Evolutionary conservation across 441 rosid genomes (phyloP).

Genomic region (Populus hybrid): DNA sequence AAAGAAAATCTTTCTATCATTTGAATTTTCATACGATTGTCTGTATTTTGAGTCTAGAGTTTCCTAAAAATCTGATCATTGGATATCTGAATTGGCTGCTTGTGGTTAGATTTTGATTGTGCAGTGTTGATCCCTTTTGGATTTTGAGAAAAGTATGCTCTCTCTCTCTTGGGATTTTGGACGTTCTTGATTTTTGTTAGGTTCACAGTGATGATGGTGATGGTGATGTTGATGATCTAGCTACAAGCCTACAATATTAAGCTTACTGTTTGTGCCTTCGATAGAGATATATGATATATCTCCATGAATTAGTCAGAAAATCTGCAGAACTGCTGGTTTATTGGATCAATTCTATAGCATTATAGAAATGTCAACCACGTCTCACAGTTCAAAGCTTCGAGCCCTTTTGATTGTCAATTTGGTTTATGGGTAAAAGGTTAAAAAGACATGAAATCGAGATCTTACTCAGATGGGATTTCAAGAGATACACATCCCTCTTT

Average conservation of each 20-base stretch:
- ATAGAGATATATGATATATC: not conserved
- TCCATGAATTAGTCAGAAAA: not conserved
- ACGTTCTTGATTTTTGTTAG: not conserved
- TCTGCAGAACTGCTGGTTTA: not conserved
- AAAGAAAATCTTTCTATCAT: not conserved
- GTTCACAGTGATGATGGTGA: not conserved
- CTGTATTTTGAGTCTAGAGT: not conserved
- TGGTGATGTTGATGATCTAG: not conserved
- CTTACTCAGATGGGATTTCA: not conserved
- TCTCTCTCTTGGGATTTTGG: not conserved
- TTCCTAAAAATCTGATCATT: not conserved
- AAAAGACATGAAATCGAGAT: not conserved
- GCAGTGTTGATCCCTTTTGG: not conserved
- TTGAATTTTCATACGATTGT: not conserved
- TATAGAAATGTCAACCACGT: not conserved
- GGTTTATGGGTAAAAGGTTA: not conserved
- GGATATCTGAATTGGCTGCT: not conserved
- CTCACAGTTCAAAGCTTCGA: not conserved
- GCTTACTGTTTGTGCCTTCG: not conserved
- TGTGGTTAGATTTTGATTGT: not conserved
- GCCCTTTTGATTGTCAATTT: not conserved
- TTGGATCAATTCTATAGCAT: not conserved
- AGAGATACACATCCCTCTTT: not conserved
- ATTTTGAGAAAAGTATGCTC: not conserved
- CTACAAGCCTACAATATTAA: not conserved